Conservation (phyloP, 345 rosid genomes). For the Eucalyptus cloeziana region DNA sequence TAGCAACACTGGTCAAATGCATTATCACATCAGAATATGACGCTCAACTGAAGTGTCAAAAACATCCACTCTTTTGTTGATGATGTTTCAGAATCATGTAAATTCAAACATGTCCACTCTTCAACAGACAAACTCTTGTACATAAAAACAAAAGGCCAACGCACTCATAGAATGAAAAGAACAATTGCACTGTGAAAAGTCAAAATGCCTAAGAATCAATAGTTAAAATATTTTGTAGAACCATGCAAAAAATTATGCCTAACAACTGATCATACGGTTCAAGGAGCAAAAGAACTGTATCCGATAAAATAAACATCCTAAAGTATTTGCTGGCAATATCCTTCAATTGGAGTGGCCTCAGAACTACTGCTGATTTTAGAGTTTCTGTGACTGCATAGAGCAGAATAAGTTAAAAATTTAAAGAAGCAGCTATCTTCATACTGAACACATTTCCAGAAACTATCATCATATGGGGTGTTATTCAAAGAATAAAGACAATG, state of each 20-base stretch:
- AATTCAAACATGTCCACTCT: not conserved
- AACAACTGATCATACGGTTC: not conserved
- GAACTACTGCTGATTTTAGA: not conserved
- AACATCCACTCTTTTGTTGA: not conserved
- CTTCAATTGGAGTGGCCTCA: not conserved
- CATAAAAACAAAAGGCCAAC: not conserved
- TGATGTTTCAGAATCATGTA: not conserved
- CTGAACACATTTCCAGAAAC: not conserved
- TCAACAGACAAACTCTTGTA: not conserved
- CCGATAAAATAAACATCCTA: not conserved
- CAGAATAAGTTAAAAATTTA: not conserved
- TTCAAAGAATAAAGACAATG: not conserved
- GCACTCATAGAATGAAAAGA: not conserved
- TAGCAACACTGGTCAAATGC: slow-evolving; percentile 70
- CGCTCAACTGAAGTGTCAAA: not conserved
- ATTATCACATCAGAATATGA: not conserved
- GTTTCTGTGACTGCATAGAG: not conserved
- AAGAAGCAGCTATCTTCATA: not conserved
- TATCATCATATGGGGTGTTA: not conserved
- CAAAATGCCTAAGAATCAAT: not conserved
- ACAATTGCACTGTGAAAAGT: not conserved
- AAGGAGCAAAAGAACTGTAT: not conserved
- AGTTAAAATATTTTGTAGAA: not conserved
- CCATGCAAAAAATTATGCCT: not conserved
- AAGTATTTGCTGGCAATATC: not conserved